Conservation (phyloP, 140 eudicot species). For the Senecio squalidus region DNA sequence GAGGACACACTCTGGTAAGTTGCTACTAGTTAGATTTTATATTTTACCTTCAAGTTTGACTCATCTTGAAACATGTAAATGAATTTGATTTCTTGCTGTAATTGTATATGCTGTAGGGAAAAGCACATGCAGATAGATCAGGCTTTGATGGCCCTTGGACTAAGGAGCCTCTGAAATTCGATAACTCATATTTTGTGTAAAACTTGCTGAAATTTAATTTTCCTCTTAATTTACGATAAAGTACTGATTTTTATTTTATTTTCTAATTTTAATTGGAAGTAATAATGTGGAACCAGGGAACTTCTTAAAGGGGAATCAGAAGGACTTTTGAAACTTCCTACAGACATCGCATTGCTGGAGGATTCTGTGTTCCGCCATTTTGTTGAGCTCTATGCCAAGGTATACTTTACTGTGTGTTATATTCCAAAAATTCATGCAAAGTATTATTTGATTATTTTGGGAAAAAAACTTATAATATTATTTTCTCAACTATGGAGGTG, state of each 20-base stretch:
- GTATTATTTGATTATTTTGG: background rate
- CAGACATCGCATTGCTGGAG: constrained; percentile 70
- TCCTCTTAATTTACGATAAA: background rate
- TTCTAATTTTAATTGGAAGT: background rate
- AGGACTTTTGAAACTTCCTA: constrained; percentile 80
- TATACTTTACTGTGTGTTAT: constrained; percentile 22
- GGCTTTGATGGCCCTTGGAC: constrained; percentile 99
- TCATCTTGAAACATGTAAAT: constrained; percentile 3
- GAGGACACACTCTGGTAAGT: constrained; percentile 92
- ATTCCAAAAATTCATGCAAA: background rate
- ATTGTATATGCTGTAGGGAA: constrained; percentile 49
- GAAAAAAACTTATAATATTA: background rate
- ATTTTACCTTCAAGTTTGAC: background rate
- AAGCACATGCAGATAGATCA: constrained; percentile 95
- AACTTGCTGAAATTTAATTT: constrained; percentile 11
- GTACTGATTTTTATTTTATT: background rate
- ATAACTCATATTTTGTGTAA: constrained; percentile 88
- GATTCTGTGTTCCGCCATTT: constrained; percentile 68
- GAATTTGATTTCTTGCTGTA: constrained; percentile 4
- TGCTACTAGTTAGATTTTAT: constrained; percentile 14
- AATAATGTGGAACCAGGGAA: constrained; percentile 53
- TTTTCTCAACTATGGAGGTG: background rate
- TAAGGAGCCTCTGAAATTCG: constrained; percentile 80
- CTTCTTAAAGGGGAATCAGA: constrained; percentile 81
- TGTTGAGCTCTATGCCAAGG: constrained; percentile 84